Conservation (phyloP, 768 basidiomycete species). For the Psilocybe sp. region DNA sequence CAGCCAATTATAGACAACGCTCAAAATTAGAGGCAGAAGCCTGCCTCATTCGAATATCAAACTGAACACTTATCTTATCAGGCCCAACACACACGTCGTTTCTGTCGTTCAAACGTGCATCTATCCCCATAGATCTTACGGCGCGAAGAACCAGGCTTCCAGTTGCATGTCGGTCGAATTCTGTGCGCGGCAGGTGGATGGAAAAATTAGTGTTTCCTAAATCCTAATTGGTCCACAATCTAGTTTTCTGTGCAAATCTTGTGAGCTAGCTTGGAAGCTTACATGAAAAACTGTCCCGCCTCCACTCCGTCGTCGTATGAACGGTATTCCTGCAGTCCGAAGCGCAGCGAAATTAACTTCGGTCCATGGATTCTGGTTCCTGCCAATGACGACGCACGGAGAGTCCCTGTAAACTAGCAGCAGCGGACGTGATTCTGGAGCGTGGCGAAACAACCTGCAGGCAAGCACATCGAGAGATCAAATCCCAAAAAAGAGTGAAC, state of each 20-base stretch:
- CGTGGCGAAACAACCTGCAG: slow-evolving; percentile 64
- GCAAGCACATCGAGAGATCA: slow-evolving; percentile 1
- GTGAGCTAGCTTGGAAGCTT: slow-evolving; percentile 20
- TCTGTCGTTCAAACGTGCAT: slow-evolving; percentile 80
- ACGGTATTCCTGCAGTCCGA: slow-evolving; percentile 52
- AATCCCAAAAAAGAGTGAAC: neutral
- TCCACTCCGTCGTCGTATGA: slow-evolving; percentile 84
- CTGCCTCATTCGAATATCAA: neutral
- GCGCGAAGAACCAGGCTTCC: slow-evolving; percentile 77
- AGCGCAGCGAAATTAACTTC: slow-evolving; percentile 80
- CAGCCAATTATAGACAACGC: neutral
- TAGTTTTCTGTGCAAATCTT: too few species aligned
- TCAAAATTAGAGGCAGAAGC: neutral
- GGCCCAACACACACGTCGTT: slow-evolving; percentile 86
- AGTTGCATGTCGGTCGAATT: slow-evolving; percentile 79
- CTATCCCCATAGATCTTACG: slow-evolving; percentile 69
- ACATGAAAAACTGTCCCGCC: slow-evolving; percentile 98
- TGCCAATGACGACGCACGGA: slow-evolving; percentile 90
- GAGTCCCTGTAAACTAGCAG: slow-evolving; percentile 85
- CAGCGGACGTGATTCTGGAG: slow-evolving; percentile 61
- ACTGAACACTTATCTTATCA: slow-evolving; percentile 76
- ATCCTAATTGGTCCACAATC: slow-evolving; percentile 52
- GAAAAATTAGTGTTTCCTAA: slow-evolving; percentile 97
- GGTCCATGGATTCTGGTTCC: slow-evolving; percentile 99
- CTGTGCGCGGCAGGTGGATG: slow-evolving; percentile 77